phyloP scores from a whole-genome alignment of 2,329 filamentous ascomycete genomes.

The Aspergillus fructus region DNA sequence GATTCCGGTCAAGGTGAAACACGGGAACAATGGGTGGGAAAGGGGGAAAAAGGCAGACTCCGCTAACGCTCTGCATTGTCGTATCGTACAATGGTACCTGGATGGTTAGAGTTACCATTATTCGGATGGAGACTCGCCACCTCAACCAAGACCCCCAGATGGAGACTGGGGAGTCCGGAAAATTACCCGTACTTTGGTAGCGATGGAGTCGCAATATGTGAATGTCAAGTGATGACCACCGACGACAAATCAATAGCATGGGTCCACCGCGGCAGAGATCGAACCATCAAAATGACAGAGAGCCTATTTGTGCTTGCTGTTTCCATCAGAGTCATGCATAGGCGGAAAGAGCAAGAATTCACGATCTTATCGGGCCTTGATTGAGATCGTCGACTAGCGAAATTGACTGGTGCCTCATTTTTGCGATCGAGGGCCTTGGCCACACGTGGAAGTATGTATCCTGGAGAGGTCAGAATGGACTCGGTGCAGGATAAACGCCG shows the following conservation, averaged over 20 bases:
- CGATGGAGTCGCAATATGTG: not conserved
- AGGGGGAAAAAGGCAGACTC: too few relatives aligned
- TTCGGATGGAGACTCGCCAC: too few relatives aligned
- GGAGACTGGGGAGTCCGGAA: too few relatives aligned
- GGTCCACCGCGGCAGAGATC: not conserved
- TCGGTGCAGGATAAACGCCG: too few relatives aligned
- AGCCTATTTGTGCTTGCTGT: too few relatives aligned
- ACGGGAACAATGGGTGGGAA: too few relatives aligned
- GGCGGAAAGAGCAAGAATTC: not conserved
- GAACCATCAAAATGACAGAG: not conserved
- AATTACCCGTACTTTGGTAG: not conserved
- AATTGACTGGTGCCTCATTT: not conserved
- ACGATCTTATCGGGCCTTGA: not conserved
- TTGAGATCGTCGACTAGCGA: conserved; percentile 3
- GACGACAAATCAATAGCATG: not conserved
- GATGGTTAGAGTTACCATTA: too few relatives aligned
- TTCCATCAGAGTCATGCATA: not conserved
- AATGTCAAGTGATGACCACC: too few relatives aligned
- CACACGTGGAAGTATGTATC: not conserved
- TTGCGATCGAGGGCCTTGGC: not conserved
- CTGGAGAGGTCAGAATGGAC: not conserved
- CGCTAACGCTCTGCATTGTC: too few relatives aligned
- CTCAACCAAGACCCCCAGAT: too few relatives aligned
- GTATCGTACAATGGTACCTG: too few relatives aligned
- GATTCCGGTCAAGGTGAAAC: too few relatives aligned